Conservation (phyloP, 1,139 yeast genomes). For the Trichomonascaceae sp. region DNA sequence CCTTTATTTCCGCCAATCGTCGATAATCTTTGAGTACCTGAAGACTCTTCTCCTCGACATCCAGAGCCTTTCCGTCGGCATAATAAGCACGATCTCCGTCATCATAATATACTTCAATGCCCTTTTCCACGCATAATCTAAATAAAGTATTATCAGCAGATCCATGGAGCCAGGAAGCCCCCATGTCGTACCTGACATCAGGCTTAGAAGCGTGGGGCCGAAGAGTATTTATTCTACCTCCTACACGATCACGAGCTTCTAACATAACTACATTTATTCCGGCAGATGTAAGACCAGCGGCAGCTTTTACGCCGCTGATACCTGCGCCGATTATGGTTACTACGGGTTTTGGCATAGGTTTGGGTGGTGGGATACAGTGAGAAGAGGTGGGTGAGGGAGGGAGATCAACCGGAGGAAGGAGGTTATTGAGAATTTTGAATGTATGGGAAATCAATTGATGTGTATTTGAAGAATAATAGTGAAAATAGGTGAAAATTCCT, state of each 20-base stretch:
- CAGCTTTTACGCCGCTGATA: conserved; percentile 73
- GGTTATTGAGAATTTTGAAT: too few species aligned
- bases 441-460: too few species aligned
- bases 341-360: conserved; percentile 4
- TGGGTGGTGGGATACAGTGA: not conserved
- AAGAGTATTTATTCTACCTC: conserved; percentile 39
- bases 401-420: too few species aligned
- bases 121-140: conserved; percentile 27
- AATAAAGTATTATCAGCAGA: conserved; percentile 61
- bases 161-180: conserved; percentile 91
- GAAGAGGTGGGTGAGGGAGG: too few species aligned
- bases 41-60: conserved; percentile 6
- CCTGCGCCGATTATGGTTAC: conserved; percentile 75
- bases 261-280: conserved; percentile 43
- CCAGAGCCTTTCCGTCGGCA: conserved; percentile 22
- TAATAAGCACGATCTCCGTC: conserved; percentile 37
- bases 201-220: conserved; percentile 25
- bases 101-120: conserved; percentile 40
- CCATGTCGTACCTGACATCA: conserved; percentile 25
- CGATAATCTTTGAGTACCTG: conserved; percentile 4
- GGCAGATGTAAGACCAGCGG: conserved; percentile 46
- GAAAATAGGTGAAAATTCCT: too few species aligned
- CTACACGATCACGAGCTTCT: conserved; percentile 55
- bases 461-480: too few species aligned
- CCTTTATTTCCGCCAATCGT: conserved; percentile 1